Base-by-base conservation (phyloP, 805 yeast genomes). In the Pichia ethanolica region DNA sequence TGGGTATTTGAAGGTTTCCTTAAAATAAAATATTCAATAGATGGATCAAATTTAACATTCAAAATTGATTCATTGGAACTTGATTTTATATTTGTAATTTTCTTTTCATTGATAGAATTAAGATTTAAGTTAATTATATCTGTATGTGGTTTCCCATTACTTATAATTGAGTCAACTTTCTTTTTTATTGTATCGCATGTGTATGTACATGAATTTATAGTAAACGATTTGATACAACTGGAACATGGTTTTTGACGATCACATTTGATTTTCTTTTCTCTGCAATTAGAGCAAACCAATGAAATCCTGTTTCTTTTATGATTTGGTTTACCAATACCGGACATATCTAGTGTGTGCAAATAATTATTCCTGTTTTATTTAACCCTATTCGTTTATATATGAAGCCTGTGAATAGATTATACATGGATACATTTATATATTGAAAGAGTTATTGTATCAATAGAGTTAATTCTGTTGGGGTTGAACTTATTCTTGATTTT, bases 221-320 rank as follows among this genome's bases (percentile, higher is more conserved):
- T 28, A 8, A 42, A 49, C 2, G 53, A 32, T 32, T 48, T 51
- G 13, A 49, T 25, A 40, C 59, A 56, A 34, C 38, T 42, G 3
- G 45, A 36, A 25, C 59, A 56, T 14, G 59, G 59, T 7, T 28
- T 11, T 32, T 45, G 20, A 27, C 55, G 41, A 44, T 56, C 56
- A 38, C 59, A 55, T 35, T 56, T 53, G 39, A 54, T 35, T 43
- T 53, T 56, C 33, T 39, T 47, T 10, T 26, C 36, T 27, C 51
- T 54, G 35, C 59, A 56, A 30, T 47, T 45, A 0, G 32, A 20
- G 28, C 59, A 56, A 7, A 49, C 55, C 10, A 46, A 6, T 4
- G 54, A 39, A 10, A 27, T 41, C 27, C 57, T 42, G 13, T 55
- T 55, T 42, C 56, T 35, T 27, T 35, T 45, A 25, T 41, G 39